Base-by-base conservation (phyloP, 2,329 filamentous ascomycete species). In the Fusarium sp. region DNA sequence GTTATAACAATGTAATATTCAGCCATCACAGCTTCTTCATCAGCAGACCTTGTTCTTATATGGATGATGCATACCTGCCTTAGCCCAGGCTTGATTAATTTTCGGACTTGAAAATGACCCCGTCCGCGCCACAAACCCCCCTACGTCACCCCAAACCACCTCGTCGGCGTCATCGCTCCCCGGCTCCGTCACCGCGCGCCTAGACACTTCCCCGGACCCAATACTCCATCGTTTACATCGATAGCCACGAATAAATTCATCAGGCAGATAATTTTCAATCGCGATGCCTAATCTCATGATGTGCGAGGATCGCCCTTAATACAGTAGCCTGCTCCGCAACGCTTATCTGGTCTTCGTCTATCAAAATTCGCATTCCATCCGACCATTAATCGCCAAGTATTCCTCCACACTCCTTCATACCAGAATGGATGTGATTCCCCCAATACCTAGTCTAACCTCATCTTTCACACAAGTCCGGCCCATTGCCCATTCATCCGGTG, bases 141-240 rank as follows among this genome's bases (percentile, higher is more conserved):
- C 62, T 73, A 73, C 71, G 71, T 72, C 71, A 73, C 71, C 70
- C 24, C 30, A 46, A 56, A 56, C 67, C 43, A 62, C 45, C 51
- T 46, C 50, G 53, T 19, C 66, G 43, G 54, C 71, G 71, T 73
- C 71, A 73, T 73, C 68, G 47, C 30, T 39, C 39, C 44, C 56
- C 47, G 13, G 8, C 30, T 35, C 40, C 47, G 41, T 56, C 52
- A n/a, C 59, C 45, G 41, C 52, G 45, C 28, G 28, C 28, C 41
- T 35, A 35, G 46, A 56, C 51, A 46, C 44, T 41, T 39, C 64
- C 52, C 28, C 28, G 28, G 43, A 59, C 54, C 33, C n/a, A 24
- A 54, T 40, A n/a, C 43, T 58, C 61, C 54, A 59, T 52, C 49
- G 17, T 45, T 58, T 52, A 39, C 65, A 69, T 62, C 56, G 56